These are phyloP conservation scores for Talaromyces atroroseus DNA, from an alignment of 2,329 filamentous ascomycete genomes.

Conservation along the genomic window DNA sequence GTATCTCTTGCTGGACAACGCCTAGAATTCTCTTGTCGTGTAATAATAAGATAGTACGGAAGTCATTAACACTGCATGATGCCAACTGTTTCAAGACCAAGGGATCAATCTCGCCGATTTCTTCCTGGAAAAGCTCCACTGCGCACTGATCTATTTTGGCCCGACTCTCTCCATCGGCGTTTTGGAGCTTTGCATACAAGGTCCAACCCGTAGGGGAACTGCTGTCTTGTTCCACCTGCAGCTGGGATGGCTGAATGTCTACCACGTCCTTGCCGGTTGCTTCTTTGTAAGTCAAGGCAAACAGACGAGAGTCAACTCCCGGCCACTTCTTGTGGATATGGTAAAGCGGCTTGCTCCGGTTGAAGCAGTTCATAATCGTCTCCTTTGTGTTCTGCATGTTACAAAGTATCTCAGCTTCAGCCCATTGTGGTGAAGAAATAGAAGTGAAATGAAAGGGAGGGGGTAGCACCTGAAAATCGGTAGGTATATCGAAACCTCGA, in stretches of 20 bases:
- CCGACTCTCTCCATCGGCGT: conserved; percentile 23
- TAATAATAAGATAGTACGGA: conserved; percentile 26
- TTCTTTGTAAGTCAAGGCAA: background rate
- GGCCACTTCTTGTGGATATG: conserved; percentile 13
- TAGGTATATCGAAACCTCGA: conserved; percentile 4
- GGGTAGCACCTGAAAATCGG: conserved; percentile 3
- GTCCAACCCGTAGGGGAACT: conserved; percentile 3
- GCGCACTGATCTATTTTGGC: conserved; percentile 15
- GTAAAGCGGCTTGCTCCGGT: conserved; percentile 3
- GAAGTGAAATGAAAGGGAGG: too few species aligned
- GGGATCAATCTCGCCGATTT: conserved; percentile 18
- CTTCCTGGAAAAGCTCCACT: conserved; percentile 27
- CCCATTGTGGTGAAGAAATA: background rate
- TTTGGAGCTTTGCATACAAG: conserved; percentile 9
- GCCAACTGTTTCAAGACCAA: conserved; percentile 23
- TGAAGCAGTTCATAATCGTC: conserved; percentile 4
- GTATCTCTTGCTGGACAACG: conserved; percentile 23
- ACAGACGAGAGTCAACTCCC: conserved; percentile 9
- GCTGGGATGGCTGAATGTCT: conserved; percentile 5
- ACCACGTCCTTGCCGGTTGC: conserved; percentile 2
- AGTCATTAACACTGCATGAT: conserved; percentile 27
- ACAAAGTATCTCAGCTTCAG: background rate
- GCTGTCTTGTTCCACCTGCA: conserved; percentile 1
- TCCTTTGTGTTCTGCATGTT: conserved; percentile 2
- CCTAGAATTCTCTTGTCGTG: conserved; percentile 33